Evolutionary conservation across 1,284 basidiomycete genomes (phyloP).

Genomic region (Grifola frondosa): DNA sequence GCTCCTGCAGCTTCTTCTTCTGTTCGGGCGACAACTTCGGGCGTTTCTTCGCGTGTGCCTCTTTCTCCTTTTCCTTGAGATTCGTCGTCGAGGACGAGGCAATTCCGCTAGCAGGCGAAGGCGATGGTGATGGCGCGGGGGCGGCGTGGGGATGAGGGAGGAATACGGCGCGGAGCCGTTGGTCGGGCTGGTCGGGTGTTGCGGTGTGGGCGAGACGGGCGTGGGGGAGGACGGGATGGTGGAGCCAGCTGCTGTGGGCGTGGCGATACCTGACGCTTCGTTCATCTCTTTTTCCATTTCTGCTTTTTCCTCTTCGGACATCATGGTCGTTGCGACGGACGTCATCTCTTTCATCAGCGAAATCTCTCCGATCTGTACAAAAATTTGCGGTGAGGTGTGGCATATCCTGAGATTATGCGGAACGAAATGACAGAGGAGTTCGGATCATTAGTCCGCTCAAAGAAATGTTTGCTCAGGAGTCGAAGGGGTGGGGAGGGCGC

Average conservation of each 20-base stretch:
- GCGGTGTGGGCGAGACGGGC: conserved; percentile 9
- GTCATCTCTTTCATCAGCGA: conserved; percentile 92
- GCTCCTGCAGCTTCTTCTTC: conserved; percentile 75
- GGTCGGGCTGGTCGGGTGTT: no score
- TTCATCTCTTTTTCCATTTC: conserved; percentile 79
- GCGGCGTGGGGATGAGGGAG: conserved; percentile 10
- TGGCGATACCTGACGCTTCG: conserved; percentile 31
- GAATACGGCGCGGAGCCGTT: no score
- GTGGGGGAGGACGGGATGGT: conserved; percentile 20
- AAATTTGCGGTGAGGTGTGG: no score
- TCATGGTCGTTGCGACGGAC: conserved; percentile 73
- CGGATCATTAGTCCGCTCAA: no score
- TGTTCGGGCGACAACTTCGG: conserved; percentile 81
- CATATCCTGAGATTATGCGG: no score
- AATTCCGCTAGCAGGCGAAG: no score
- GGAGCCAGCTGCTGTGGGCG: conserved; percentile 10
- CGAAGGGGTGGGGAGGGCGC: not conserved
- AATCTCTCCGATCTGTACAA: conserved; percentile 82
- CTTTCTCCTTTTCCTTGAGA: conserved; percentile 34
- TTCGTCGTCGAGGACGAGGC: conserved; percentile 21
- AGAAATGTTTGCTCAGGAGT: no score
- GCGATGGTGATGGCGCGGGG: conserved; percentile 11
- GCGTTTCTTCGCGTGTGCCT: conserved; percentile 44
- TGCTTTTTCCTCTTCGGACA: conserved; percentile 89
- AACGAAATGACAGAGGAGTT: no score